These are phyloP conservation scores for Podaxis sp. DNA, from an alignment of 768 basidiomycete genomes.

Conservation along the genomic window DNA sequence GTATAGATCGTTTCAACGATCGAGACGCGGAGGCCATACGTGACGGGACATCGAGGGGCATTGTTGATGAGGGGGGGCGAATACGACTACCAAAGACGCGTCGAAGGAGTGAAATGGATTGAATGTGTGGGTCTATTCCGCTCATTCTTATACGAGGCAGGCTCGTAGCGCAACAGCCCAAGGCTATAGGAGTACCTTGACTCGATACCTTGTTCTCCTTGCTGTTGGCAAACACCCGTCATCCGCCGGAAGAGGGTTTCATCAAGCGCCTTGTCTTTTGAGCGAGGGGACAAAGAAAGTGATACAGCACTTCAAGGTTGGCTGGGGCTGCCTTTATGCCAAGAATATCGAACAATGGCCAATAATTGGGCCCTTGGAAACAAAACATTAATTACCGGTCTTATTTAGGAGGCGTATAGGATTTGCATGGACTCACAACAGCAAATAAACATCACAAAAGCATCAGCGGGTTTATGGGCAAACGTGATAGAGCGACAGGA, in stretches of 20 bases:
- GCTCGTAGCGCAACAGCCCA: background rate
- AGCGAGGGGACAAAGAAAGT: background rate
- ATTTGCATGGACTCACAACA: background rate
- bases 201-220: background rate
- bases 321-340: background rate
- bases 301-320: background rate
- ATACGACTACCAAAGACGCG: background rate
- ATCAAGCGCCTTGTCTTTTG: background rate
- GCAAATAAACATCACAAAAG: background rate
- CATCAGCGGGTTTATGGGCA: background rate
- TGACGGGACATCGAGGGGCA: background rate
- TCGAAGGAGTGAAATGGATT: background rate
- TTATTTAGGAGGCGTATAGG: background rate
- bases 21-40: background rate
- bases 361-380: background rate
- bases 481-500: background rate
- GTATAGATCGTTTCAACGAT: background rate
- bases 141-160: background rate
- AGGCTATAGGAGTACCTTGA: background rate
- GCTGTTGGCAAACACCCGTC: background rate
- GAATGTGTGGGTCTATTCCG: background rate
- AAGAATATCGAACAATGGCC: background rate
- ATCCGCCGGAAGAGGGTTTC: background rate
- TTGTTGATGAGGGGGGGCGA: background rate
- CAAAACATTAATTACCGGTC: background rate